Percentiles rank a stretch among this genome's conserved stretches.
Conservation (phyloP, 345 rosid species). For the Salix suchowensis region DNA sequence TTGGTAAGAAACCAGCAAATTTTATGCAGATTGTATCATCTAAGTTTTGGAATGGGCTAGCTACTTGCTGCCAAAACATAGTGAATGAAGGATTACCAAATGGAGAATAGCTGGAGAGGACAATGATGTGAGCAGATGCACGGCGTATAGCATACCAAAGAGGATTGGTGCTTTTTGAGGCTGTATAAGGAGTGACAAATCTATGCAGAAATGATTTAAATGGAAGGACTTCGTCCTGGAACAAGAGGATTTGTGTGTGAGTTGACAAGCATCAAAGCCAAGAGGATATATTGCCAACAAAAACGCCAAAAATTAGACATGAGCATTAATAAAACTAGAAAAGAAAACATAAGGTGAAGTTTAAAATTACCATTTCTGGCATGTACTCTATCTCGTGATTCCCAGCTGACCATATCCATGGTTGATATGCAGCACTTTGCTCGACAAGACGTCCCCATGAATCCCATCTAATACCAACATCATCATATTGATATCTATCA, state of each 20-base stretch:
- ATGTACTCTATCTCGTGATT: slow-evolving; percentile 46
- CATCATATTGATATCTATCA: slow-evolving; percentile 33
- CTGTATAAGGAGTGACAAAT: slow-evolving; percentile 12
- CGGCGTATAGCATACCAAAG: slow-evolving; percentile 22
- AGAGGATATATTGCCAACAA: background rate
- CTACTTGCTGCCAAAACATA: background rate
- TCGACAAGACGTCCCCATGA: slow-evolving; percentile 46
- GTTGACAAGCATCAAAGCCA: slow-evolving; percentile 1
- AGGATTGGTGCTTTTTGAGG: slow-evolving; percentile 20
- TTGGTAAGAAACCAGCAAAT: background rate
- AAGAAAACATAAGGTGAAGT: background rate
- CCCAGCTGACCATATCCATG: slow-evolving; percentile 44
- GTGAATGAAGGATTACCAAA: slow-evolving; percentile 2
- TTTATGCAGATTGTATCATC: background rate
- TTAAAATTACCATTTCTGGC: slow-evolving; percentile 21
- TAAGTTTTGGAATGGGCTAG: background rate
- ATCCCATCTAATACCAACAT: slow-evolving; percentile 41
- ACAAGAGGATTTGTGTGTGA: background rate
- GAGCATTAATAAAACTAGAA: background rate
- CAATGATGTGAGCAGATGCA: slow-evolving; percentile 20
- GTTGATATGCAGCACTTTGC: slow-evolving; percentile 45
- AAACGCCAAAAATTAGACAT: background rate
- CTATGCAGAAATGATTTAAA: slow-evolving; percentile 19
- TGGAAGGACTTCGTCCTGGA: slow-evolving; percentile 17
- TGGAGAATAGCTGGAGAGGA: slow-evolving; percentile 23